Evolutionary conservation across 345 rosid species (phyloP), one percentile per base, ranked within the genome.

Genomic region (Draba incana): DNA sequence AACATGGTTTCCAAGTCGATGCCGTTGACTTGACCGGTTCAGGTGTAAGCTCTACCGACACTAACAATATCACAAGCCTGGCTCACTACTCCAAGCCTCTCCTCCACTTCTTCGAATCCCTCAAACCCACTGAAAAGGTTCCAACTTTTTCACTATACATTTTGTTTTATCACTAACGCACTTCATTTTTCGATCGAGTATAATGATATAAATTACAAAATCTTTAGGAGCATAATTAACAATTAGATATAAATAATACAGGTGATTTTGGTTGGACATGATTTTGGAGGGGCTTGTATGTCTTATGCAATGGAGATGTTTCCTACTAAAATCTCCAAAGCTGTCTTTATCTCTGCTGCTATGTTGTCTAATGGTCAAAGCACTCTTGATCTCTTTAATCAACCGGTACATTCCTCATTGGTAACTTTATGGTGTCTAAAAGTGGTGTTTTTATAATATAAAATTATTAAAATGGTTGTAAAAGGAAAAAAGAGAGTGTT

Each of bases 181-280:
- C 20, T 20, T 20, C 20, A 20, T 0, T 20, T 20, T 20, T 20
- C 1, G 20, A 20, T 20, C 20, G 20, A 20, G 20, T 0, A 20
- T 20, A 20, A 20, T 20, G 20, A 20, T 20, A 20, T 20, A 20
- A 20, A 20, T 20, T 20, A 20, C 20, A 20, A 0, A 20, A 20
- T 20, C 20, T 20, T 20, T 20, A 20, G 20, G 20, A 20, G 20
- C 27, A 2, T 31, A 8, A 16, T 4, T 16, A 45, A 61, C 15
- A 35, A 31, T 31, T 31, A 31, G 5, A 31, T 44, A 4, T 5
- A 39, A 58, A 12, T 41, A 58, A 35, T 75, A 82, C 77, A 94
- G 99, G 96, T 88, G 64, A 83, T 91, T 57, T 72, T 94, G 84
- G 99, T 85, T 27, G 99, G 98, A 8, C 99, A 94, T 70, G 98